Evolutionary conservation across 208 protist species (phyloP).

Genomic region (Borovskyia barvae): DNA sequence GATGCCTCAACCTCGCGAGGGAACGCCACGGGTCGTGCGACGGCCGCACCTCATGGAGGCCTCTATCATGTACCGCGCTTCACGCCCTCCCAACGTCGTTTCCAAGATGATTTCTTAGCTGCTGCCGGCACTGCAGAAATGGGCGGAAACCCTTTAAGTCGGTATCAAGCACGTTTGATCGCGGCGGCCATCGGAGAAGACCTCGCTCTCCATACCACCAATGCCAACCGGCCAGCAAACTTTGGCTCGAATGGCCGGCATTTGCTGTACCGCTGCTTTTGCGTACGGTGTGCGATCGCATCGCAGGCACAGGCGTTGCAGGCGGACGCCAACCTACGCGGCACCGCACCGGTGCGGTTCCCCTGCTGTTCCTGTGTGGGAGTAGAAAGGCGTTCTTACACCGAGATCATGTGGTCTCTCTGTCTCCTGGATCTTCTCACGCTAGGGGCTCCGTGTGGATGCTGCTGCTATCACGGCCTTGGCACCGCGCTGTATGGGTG

Average conservation of each 20-base stretch:
- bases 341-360: slow-evolving; percentile 20
- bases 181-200: not conserved
- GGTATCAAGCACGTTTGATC: not conserved
- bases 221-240: not conserved
- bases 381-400: slow-evolving; percentile 16
- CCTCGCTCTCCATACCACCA: not conserved
- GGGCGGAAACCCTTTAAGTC: no score
- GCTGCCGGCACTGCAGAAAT: not conserved
- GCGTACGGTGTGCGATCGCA: slow-evolving; percentile 63
- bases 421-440: slow-evolving; percentile 48
- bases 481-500: slow-evolving; percentile 61
- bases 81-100: not conserved
- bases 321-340: slow-evolving; percentile 36
- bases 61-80: not conserved
- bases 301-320: slow-evolving; percentile 53
- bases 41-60: not conserved
- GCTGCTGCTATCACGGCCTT: slow-evolving; percentile 64
- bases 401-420: slow-evolving; percentile 33
- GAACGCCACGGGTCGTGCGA: not conserved
- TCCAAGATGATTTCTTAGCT: no score
- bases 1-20: no score
- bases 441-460: slow-evolving; percentile 41
- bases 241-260: slow-evolving; percentile 12
- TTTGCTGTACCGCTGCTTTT: slow-evolving; percentile 52
- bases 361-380: slow-evolving; percentile 42